These are phyloP conservation scores for Adansonia digitata DNA, from an alignment of 345 rosid species.

Conservation along the genomic window DNA sequence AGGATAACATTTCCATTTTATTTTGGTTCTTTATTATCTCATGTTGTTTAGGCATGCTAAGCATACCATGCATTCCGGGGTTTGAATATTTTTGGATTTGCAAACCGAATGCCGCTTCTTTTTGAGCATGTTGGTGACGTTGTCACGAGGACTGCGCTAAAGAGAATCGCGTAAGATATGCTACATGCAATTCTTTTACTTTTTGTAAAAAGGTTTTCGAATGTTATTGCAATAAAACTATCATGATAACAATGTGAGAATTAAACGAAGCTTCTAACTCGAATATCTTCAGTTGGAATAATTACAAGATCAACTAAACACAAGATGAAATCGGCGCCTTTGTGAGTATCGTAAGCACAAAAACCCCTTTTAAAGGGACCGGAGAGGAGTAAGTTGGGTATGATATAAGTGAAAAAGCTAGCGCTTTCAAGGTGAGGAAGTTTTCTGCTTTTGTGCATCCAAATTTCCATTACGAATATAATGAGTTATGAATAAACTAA, in stretches of 20 bases:
- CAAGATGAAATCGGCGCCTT: slow-evolving; percentile 93
- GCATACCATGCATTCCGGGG: slow-evolving; percentile 46
- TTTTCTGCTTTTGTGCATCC: background rate
- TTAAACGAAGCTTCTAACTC: slow-evolving; percentile 1
- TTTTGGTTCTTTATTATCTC: background rate
- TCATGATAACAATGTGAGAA: background rate
- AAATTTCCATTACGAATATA: background rate
- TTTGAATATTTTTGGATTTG: slow-evolving; percentile 85
- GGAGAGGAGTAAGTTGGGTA: slow-evolving; percentile 98
- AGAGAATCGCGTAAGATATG: slow-evolving; percentile 79
- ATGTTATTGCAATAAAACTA: background rate
- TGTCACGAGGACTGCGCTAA: slow-evolving; percentile 84
- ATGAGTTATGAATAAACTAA: slow-evolving; percentile 19
- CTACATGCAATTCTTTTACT: background rate
- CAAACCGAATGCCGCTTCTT: slow-evolving; percentile 91
- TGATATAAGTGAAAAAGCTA: slow-evolving; percentile 87
- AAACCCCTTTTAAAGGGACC: slow-evolving; percentile 94
- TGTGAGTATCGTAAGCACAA: slow-evolving; percentile 92
- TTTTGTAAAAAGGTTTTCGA: background rate
- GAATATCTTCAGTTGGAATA: slow-evolving; percentile 60
- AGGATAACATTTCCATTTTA: background rate
- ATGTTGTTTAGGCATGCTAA: background rate
- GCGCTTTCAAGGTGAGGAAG: slow-evolving; percentile 72
- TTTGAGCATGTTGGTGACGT: slow-evolving; percentile 99
- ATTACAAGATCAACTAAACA: slow-evolving; percentile 87